Conservation (phyloP, 2,329 filamentous ascomycete genomes). For the Aspergillus glaucus region DNA sequence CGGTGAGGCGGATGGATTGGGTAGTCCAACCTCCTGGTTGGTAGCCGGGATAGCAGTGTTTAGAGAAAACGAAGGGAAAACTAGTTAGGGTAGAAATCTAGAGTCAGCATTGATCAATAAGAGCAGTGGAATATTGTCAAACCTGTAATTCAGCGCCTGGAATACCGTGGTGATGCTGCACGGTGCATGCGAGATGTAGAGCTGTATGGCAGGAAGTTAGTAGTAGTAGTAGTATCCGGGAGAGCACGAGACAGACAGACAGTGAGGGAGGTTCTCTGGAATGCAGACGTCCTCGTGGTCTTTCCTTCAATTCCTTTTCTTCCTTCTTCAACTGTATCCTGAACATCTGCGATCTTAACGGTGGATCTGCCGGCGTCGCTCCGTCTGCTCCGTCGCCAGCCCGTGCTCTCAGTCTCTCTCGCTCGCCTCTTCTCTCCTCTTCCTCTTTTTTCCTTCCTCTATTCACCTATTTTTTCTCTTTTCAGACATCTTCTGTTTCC, state of each 20-base stretch:
- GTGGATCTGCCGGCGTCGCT: not conserved
- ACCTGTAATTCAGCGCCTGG: too few relatives aligned
- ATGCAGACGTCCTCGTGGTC: not conserved
- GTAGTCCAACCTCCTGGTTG: not conserved
- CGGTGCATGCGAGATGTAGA: too few relatives aligned
- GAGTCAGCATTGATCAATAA: too few relatives aligned
- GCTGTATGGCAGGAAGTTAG: too few relatives aligned
- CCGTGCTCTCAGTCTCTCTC: conserved; percentile 4
- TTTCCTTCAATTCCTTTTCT: not conserved
- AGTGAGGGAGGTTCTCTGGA: too few relatives aligned
- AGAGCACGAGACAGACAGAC: too few relatives aligned
- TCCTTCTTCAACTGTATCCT: not conserved
- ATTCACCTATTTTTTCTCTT: conserved; percentile 9
- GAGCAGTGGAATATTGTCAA: too few relatives aligned
- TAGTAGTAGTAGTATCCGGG: too few relatives aligned
- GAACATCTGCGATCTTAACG: not conserved
- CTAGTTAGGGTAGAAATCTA: too few relatives aligned
- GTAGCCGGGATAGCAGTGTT: too few relatives aligned
- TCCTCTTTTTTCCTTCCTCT: conserved; percentile 5
- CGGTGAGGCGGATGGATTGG: not conserved
- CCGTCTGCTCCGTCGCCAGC: not conserved
- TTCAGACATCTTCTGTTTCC: conserved; percentile 10
- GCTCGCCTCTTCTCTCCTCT: conserved; percentile 5
- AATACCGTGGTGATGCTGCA: too few relatives aligned
- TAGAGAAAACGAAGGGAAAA: too few relatives aligned